Base-by-base conservation (phyloP, 2,329 filamentous ascomycete species). In the Alternaria metachromatica region DNA sequence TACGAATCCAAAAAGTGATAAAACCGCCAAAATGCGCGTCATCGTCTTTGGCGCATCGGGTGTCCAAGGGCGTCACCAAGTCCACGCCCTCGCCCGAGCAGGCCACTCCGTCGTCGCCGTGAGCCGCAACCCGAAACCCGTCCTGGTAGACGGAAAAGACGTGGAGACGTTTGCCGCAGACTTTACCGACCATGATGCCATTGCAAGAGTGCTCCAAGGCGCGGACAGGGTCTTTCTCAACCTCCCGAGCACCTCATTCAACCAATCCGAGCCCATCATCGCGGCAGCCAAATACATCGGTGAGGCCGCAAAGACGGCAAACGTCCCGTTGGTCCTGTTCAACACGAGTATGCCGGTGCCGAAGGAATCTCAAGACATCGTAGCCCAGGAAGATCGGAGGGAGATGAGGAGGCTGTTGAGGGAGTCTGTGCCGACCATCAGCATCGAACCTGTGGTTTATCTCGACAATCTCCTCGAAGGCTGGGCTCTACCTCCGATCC, bases 401-500 rank as follows among this genome's bases (percentile, higher is more conserved):
- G 64, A 69, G 46, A 81, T 81, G 66, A 72, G 75, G 9, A 60
- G 60, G 0, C 41, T 79, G 8, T 69, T 81, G 15, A 66, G 79
- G 75, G 76, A 20, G 63, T 81, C 3, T 69, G 75, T 8, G 68
- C 79, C 41, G 73, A 51, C 50, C 2, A 62, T 81, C 50, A 75
- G 71, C 59, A 79, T 81, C 21, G 74, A 82, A 60, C 80, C 80
- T 6, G 80, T 81, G 8, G 76, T 76, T 12, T 82, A 79, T 63
- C 69, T 82, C 8, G 79, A 82, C 62, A 82, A 81, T 37, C 67
- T 81, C 0, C 73, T 81, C 9, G 79, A 81, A 64, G 80, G 80
- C 33, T 81, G 80, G 80, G 78, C 80, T 5, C 63, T 79, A 12
- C 74, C 76, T 2, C 76, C 78, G 0, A 76, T 82, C 21, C 68